phyloP scores from a whole-genome alignment of 768 basidiomycete species.

The Stropharia rugosoannulata region DNA sequence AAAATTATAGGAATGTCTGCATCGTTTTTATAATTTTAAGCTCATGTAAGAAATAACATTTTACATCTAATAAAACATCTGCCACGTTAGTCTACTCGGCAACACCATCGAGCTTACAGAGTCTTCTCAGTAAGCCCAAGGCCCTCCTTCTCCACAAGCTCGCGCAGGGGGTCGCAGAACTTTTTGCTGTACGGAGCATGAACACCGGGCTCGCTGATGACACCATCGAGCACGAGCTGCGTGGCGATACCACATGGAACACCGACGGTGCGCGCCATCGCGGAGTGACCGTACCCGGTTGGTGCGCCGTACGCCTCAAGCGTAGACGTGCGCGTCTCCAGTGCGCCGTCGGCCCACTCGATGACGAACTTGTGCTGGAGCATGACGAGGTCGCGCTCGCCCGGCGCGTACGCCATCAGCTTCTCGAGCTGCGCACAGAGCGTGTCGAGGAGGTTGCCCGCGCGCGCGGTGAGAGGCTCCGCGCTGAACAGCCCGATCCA shows the following conservation, averaged over 20 bases:
- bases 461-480: conserved; percentile 59
- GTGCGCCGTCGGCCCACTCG: conserved; percentile 76
- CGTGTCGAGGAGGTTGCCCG: conserved; percentile 85
- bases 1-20: not conserved
- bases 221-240: conserved; percentile 89
- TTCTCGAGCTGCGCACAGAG: conserved; percentile 88
- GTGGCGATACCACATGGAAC: conserved; percentile 93
- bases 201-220: conserved; percentile 75
- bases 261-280: conserved; percentile 92
- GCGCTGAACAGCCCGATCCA: conserved; percentile 93
- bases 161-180: conserved; percentile 74
- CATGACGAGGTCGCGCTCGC: conserved; percentile 95
- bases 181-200: conserved; percentile 86
- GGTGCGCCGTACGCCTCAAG: conserved; percentile 86
- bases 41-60: too few relatives aligned
- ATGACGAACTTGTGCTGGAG: conserved; percentile 98
- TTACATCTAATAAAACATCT: too few relatives aligned
- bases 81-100: too few relatives aligned
- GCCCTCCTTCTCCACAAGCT: conserved; percentile 70
- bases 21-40: too few relatives aligned
- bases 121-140: conserved; percentile 70
- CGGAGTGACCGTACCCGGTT: conserved; percentile 62
- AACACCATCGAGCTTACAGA: conserved; percentile 36
- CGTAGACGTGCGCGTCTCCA: conserved; percentile 84
- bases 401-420: conserved; percentile 87